Base-by-base conservation (phyloP, 2,329 filamentous ascomycete species). In the Colletotrichum tamarilloi region DNA sequence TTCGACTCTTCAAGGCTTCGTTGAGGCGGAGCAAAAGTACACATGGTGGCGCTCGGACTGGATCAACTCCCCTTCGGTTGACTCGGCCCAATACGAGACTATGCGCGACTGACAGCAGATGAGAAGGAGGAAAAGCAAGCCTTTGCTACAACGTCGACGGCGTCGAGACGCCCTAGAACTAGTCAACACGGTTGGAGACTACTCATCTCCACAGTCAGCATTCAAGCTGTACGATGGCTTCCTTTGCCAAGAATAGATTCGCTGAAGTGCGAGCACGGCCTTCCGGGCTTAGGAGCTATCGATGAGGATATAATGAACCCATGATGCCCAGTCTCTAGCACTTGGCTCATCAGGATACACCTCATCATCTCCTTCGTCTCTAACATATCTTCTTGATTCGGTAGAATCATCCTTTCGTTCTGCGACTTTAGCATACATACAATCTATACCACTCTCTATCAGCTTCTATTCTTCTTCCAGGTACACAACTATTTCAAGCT, bases 401-500 rank as follows among this genome's bases (percentile, higher is more conserved):
- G 8, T 12, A 58, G 32, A 59, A 62, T 70, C 68, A 38, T 70
- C 46, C 55, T 56, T 49, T 53, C 55, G 38, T 73, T 65, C 65
- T 42, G 24, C 12, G 8, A 7, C 22, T 16, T 6, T 4, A 8
- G 32, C 14, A 6, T 22, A 56, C 14, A 53, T 8, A 5, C 11
- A 8, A 7, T 28, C 1, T 28, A 60, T 19, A 49, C 42, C 70
- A 46, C 56, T 70, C 60, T 28, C 35, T 62, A 49, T 24, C 19
- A 4, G 24, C n/a, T 14, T 62, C 30, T 28, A 28, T 9, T 26
- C 28, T 19, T 49, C 32, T 32, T 42, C 63, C 16, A 9, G 42
- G 8, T 49, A 49, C 42, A n/a, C n/a, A 8, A 57, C 60, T 11
- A 52, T 65, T 67, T 5, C 12, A 88, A 24, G 78, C 62, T 3